Percentiles rank a stretch among this genome's conserved stretches.
Conservation (phyloP, 2,329 filamentous ascomycete genomes). For the Thermothelomyces thermophilus region DNA sequence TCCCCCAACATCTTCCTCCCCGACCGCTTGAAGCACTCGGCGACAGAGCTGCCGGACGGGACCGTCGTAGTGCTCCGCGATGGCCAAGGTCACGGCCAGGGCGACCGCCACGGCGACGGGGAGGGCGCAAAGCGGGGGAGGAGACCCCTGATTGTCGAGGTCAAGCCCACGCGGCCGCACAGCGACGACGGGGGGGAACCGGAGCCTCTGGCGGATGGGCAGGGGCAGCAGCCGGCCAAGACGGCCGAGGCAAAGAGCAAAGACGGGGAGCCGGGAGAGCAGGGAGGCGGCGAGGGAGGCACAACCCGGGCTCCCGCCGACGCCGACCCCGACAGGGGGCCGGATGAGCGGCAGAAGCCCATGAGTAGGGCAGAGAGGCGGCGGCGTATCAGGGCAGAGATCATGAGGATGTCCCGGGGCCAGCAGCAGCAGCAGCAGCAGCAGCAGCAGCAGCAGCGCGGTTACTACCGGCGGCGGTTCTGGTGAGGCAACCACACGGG, state of each 20-base stretch:
- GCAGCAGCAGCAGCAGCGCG: no score
- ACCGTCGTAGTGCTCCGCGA: conserved; percentile 36
- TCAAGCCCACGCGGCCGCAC: conserved; percentile 31
- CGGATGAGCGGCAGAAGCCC: conserved; percentile 37
- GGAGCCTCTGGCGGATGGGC: background rate
- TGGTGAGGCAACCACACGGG: conserved; percentile 34
- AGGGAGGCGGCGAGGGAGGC: background rate
- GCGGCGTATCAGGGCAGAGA: conserved; percentile 52
- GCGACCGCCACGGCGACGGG: no score
- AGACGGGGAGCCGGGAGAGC: conserved; percentile 6
- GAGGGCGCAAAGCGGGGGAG: no score
- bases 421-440: no score
- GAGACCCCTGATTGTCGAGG: no score
- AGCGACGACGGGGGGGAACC: background rate
- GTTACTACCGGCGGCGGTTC: conserved; percentile 43
- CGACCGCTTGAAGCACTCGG: conserved; percentile 42
- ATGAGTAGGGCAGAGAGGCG: conserved; percentile 48
- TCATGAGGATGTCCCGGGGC: conserved; percentile 41
- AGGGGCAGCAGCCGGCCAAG: background rate
- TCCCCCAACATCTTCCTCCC: conserved; percentile 45
- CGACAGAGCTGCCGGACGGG: conserved; percentile 42
- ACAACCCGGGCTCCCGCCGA: no score
- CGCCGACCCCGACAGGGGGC: no score
- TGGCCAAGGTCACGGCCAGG: conserved; percentile 25
- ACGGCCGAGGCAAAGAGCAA: conserved; percentile 1